Percentiles rank a stretch among this genome's conserved stretches.
These are phyloP conservation scores for Diversispora epigaea DNA, from an alignment of 192 early-diverging fungal genomes.

Conservation along the genomic window DNA sequence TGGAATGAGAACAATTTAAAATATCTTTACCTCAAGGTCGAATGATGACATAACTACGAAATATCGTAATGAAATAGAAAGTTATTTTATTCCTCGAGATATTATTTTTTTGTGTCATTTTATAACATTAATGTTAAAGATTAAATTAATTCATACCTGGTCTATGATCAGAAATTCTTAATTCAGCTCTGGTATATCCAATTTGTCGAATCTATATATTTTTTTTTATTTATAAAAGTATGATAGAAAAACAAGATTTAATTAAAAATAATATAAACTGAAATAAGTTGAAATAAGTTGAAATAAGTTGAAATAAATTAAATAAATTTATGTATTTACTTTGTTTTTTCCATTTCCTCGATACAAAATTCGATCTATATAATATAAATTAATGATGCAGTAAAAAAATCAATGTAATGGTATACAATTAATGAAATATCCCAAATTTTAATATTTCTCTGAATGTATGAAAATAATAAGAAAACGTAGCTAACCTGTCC, in stretches of 20 bases:
- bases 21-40: conserved; percentile 35
- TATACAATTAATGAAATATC: too few species aligned
- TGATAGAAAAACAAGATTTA: too few species aligned
- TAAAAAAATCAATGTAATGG: not conserved
- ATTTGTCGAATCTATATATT: conserved; percentile 42
- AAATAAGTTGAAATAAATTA: not conserved
- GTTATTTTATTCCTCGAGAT: not conserved
- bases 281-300: not conserved
- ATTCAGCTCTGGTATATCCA: conserved; percentile 57
- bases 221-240: too few species aligned
- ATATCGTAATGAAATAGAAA: not conserved
- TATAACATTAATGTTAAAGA: not conserved
- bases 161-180: conserved; percentile 77
- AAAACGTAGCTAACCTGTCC: conserved; percentile 49
- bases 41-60: conserved; percentile 38
- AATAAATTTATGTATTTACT: not conserved
- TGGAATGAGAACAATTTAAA: conserved; percentile 29
- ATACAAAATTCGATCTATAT: conserved; percentile 59
- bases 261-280: not conserved
- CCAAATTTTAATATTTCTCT: too few species aligned
- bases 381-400: conserved; percentile 2
- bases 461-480: conserved; percentile 10
- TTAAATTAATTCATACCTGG: conserved; percentile 45
- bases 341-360: conserved; percentile 49
- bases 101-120: not conserved